Percentiles rank a stretch among this genome's conserved stretches.
These are phyloP conservation scores for Flaveria brownii DNA, from an alignment of 129 eudicot species.

Conservation along the genomic window DNA sequence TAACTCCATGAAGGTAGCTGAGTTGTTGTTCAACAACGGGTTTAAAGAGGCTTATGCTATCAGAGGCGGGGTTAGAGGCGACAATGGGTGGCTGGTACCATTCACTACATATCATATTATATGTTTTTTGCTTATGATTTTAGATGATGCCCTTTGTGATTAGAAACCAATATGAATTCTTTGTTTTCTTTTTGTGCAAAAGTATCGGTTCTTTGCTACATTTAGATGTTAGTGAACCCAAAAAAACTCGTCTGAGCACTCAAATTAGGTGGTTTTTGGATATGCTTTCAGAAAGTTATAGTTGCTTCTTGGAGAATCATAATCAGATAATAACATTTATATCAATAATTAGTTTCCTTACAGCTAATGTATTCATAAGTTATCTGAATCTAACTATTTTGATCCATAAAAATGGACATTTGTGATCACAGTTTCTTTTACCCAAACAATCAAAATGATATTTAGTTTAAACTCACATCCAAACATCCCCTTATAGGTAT, in stretches of 20 bases:
- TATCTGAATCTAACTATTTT: not conserved
- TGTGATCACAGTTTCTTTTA: not conserved
- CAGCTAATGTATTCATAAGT: too few species aligned
- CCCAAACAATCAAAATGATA: not conserved
- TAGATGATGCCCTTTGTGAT: not conserved
- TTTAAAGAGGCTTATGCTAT: slow-evolving; percentile 94
- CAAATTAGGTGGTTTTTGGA: slow-evolving; percentile 2
- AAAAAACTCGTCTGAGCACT: not conserved
- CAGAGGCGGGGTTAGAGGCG: slow-evolving; percentile 81
- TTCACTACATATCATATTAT: slow-evolving; percentile 20
- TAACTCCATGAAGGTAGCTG: slow-evolving; percentile 79
- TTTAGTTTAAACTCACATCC: not conserved
- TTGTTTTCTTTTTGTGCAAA: not conserved
- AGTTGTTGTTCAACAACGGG: slow-evolving; percentile 77
- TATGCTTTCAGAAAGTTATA: not conserved
- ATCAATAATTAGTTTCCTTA: not conserved
- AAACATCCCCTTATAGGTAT: not conserved
- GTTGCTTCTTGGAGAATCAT: not conserved
- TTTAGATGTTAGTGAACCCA: slow-evolving; percentile 11
- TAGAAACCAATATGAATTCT: not conserved
- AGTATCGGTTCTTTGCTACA: not conserved
- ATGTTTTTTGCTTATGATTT: not conserved
- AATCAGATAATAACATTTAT: not conserved
- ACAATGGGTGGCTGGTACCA: slow-evolving; percentile 88
- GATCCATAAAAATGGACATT: not conserved